These are phyloP conservation scores for Amesomyces nigricolor DNA, from an alignment of 2,329 filamentous ascomycete species.

Conservation along the genomic window DNA sequence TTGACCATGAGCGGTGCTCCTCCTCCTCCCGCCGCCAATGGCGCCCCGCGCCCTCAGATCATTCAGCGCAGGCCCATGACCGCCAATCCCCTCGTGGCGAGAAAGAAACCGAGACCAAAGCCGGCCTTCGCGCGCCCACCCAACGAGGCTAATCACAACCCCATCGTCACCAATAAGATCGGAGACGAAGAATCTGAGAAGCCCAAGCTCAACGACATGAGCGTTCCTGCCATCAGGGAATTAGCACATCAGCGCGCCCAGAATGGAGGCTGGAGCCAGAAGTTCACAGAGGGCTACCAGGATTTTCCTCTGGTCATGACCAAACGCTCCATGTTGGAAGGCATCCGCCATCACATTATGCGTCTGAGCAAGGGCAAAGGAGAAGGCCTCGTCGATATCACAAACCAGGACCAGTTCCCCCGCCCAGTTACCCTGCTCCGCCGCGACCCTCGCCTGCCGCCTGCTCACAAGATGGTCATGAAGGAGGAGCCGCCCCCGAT, in stretches of 20 bases:
- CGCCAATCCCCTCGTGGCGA: conserved; percentile 59
- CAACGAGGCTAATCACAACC: background rate
- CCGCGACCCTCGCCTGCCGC: conserved; percentile 70
- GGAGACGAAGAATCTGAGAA: conserved; percentile 22
- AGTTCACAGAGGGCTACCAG: conserved; percentile 43
- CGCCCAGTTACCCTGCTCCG: conserved; percentile 84
- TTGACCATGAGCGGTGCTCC: conserved; percentile 40
- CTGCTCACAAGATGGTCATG: conserved; percentile 48
- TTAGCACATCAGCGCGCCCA: conserved; percentile 38
- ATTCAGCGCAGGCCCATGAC: conserved; percentile 43
- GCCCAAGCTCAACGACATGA: conserved; percentile 26
- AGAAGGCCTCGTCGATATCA: conserved; percentile 61
- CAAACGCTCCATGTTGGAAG: conserved; percentile 72
- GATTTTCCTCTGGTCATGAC: conserved; percentile 71
- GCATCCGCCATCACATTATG: conserved; percentile 81
- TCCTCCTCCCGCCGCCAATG: conserved; percentile 31
- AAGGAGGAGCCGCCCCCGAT: conserved; percentile 48
- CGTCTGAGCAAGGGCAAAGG: conserved; percentile 59
- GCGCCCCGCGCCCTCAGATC: conserved; percentile 26
- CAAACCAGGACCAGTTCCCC: conserved; percentile 71
- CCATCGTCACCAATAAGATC: background rate
- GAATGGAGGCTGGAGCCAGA: conserved; percentile 52
- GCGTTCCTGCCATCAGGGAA: conserved; percentile 9
- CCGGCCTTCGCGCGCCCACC: conserved; percentile 28
- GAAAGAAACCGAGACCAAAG: conserved; percentile 45